Percentiles rank a stretch among this genome's conserved stretches.
These are phyloP conservation scores for Calvatia gigantea DNA, from an alignment of 768 basidiomycete species.

Conservation along the genomic window DNA sequence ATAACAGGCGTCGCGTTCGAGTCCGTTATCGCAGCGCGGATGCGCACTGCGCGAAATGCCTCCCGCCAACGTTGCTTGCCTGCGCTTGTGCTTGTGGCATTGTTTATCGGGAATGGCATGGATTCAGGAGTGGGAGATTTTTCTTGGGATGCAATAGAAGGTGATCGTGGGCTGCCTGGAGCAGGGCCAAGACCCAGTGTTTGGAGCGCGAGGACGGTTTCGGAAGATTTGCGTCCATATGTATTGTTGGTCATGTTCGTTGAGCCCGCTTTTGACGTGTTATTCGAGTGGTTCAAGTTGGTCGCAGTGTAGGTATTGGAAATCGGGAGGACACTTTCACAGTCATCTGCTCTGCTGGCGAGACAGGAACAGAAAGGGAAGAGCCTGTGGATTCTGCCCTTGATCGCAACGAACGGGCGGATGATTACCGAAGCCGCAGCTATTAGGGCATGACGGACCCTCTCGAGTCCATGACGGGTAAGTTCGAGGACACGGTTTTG, in stretches of 20 bases:
- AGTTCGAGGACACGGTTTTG: conserved; percentile 8
- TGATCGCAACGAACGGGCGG: neutral
- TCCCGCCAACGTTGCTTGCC: conserved; percentile 44
- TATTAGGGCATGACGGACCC: neutral
- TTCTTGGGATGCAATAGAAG: conserved; percentile 18
- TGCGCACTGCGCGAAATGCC: conserved; percentile 39
- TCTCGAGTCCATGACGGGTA: conserved; percentile 7
- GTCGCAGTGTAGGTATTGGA: neutral
- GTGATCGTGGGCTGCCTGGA: conserved; percentile 16
- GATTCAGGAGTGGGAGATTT: conserved; percentile 13
- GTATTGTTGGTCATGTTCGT: conserved; percentile 7
- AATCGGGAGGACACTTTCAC: neutral
- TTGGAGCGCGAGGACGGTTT: conserved; percentile 10
- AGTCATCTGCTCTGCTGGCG: neutral
- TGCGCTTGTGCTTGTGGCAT: conserved; percentile 22
- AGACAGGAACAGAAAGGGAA: neutral
- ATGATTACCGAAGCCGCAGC: neutral
- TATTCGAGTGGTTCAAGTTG: neutral
- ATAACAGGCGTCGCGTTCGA: neutral
- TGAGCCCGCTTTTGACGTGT: conserved; percentile 14
- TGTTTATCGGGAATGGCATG: conserved; percentile 8
- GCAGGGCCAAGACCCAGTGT: conserved; percentile 2
- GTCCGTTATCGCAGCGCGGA: conserved; percentile 22
- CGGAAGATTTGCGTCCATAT: conserved; percentile 18
- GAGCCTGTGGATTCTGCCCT: neutral